Percentiles rank a stretch among this genome's conserved stretches.
These are phyloP conservation scores for Scleromitrula shiraiana DNA, from an alignment of 2,329 filamentous ascomycete genomes.

Conservation along the genomic window DNA sequence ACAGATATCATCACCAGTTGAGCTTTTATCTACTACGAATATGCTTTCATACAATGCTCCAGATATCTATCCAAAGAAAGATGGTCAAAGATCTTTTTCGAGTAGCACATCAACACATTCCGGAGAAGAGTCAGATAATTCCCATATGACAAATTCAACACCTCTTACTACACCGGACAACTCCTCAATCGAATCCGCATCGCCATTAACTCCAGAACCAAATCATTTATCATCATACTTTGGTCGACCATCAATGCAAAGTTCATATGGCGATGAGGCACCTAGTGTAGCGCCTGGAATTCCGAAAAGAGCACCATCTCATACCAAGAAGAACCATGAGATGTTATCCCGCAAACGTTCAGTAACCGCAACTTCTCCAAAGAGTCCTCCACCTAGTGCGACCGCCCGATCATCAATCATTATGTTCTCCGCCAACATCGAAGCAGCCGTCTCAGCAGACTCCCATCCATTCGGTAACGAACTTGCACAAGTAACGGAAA, in stretches of 20 bases:
- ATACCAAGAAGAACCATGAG: slow-evolving; percentile 82
- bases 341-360: slow-evolving; percentile 63
- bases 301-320: slow-evolving; percentile 71
- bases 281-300: slow-evolving; percentile 50
- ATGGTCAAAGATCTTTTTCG: neutral
- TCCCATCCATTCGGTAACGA: slow-evolving; percentile 80
- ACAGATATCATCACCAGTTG: slow-evolving; percentile 81
- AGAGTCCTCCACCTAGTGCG: slow-evolving; percentile 40
- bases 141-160: slow-evolving; percentile 35
- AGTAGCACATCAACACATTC: slow-evolving; percentile 30
- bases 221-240: slow-evolving; percentile 65
- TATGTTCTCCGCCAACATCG: slow-evolving; percentile 26
- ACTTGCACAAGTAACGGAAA: slow-evolving; percentile 83
- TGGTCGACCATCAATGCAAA: slow-evolving; percentile 31
- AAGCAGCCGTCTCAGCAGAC: slow-evolving; percentile 30
- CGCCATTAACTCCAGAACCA: slow-evolving; percentile 38
- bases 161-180: slow-evolving; percentile 39
- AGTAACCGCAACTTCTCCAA: slow-evolving; percentile 50
- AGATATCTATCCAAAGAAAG: slow-evolving; percentile 48
- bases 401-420: slow-evolving; percentile 46
- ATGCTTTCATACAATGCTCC: slow-evolving; percentile 93
- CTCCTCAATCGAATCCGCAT: too few species aligned
- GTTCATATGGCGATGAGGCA: slow-evolving; percentile 28
- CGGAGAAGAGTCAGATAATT: slow-evolving; percentile 65
- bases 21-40: slow-evolving; percentile 89